phyloP scores from a whole-genome alignment of 495 filamentous ascomycete genomes.

The Cryomyces minteri region DNA sequence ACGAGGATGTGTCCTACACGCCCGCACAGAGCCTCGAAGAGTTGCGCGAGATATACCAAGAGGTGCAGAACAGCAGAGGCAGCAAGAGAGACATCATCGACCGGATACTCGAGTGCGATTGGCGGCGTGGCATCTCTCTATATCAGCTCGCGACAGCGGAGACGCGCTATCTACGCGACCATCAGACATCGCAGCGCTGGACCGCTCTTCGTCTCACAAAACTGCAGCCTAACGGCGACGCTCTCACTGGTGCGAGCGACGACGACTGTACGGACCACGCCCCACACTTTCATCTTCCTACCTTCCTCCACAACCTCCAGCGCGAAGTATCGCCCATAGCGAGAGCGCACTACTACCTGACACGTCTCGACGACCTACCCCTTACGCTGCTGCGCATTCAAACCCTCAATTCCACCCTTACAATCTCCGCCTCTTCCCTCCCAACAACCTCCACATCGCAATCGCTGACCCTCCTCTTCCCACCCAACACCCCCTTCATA shows the following conservation, averaged over 20 bases:
- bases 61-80: conserved; percentile 37
- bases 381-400: conserved; percentile 53
- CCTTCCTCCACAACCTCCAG: conserved; percentile 57
- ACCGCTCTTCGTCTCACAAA: conserved; percentile 42
- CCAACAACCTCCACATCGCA: conserved; percentile 28
- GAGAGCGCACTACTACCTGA: conserved; percentile 63
- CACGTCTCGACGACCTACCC: conserved; percentile 40
- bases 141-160: conserved; percentile 72
- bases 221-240: conserved; percentile 10
- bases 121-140: conserved; percentile 57
- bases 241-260: conserved; percentile 20
- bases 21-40: conserved; percentile 41
- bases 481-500: conserved; percentile 53
- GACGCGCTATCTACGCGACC: conserved; percentile 58
- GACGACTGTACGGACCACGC: conserved; percentile 22
- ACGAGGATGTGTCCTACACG: conserved; percentile 30
- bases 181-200: conserved; percentile 56
- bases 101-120: conserved; percentile 63
- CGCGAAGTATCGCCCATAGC: conserved; percentile 50
- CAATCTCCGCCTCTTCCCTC: conserved; percentile 13
- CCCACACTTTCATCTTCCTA: conserved; percentile 57
- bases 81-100: conserved; percentile 58
- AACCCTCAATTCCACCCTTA: conserved; percentile 25
- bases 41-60: conserved; percentile 41
- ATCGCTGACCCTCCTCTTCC: conserved; percentile 62